Percentiles rank a stretch among this genome's conserved stretches.
Evolutionary conservation across 306 rosid species (phyloP).

Genomic region (Luffa aegyptiaca): DNA sequence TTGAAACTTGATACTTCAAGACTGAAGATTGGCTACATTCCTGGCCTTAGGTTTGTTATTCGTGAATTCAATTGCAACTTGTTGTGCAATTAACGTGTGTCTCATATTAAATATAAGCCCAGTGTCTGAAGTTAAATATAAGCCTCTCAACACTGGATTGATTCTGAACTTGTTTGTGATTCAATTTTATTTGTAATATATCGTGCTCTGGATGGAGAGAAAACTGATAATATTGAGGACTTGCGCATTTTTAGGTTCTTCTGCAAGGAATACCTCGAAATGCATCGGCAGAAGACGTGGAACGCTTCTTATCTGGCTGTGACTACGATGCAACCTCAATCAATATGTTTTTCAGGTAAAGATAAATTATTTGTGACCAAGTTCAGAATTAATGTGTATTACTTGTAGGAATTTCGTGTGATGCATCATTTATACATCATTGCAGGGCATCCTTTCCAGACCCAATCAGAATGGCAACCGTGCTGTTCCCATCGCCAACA

Average conservation of each 20-base stretch:
- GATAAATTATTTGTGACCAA: slow-evolving; percentile 4
- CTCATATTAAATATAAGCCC: not conserved
- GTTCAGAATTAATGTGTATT: not conserved
- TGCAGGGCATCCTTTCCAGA: slow-evolving; percentile 35
- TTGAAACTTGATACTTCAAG: not conserved
- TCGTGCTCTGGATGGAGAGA: not conserved
- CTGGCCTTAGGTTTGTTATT: not conserved
- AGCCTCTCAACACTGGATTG: not conserved
- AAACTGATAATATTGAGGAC: slow-evolving; percentile 10
- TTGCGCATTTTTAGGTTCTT: slow-evolving; percentile 40
- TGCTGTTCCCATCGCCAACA: slow-evolving; percentile 35
- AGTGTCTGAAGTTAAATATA: not conserved
- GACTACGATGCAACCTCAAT: slow-evolving; percentile 39
- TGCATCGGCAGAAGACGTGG: slow-evolving; percentile 27
- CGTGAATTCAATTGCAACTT: not conserved
- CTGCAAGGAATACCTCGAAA: slow-evolving; percentile 51
- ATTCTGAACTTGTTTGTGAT: not conserved
- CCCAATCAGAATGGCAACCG: slow-evolving; percentile 35
- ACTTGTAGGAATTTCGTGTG: slow-evolving; percentile 1
- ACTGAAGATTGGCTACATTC: not conserved
- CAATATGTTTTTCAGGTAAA: slow-evolving; percentile 35
- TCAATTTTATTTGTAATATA: not conserved
- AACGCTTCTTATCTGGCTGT: slow-evolving; percentile 47
- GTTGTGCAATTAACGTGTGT: not conserved
- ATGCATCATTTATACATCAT: not conserved